Conservation (phyloP, 2,329 filamentous ascomycete genomes). For the Fusarium papillatum region DNA sequence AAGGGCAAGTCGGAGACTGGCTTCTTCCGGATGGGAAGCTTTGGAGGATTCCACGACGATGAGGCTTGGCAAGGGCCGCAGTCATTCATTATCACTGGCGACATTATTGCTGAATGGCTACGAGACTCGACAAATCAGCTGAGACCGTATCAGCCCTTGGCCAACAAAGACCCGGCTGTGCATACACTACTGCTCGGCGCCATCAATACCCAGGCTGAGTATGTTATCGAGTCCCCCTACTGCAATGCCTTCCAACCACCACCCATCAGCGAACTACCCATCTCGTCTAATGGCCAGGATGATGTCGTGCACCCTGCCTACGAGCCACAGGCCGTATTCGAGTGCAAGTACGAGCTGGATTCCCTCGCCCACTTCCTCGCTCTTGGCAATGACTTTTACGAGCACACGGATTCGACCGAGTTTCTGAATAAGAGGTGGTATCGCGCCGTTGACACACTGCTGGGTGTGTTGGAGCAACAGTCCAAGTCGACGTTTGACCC, state of each 20-base stretch:
- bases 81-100: conserved; percentile 93
- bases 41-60: conserved; percentile 56
- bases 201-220: conserved; percentile 96
- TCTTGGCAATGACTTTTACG: conserved; percentile 88
- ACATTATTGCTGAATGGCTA: conserved; percentile 94
- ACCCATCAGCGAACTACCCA: conserved; percentile 80
- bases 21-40: conserved; percentile 51
- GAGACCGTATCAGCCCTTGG: conserved; percentile 87
- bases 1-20: conserved; percentile 64
- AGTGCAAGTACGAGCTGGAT: conserved; percentile 99
- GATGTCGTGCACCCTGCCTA: conserved; percentile 90
- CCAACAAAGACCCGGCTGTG: conserved; percentile 84
- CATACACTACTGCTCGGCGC: conserved; percentile 88
- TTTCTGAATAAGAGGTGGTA: conserved; percentile 88
- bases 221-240: conserved; percentile 94
- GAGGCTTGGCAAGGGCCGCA: conserved; percentile 87
- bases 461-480: conserved; percentile 83
- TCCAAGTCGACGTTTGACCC: conserved; percentile 84
- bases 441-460: conserved; percentile 79
- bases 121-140: conserved; percentile 95
- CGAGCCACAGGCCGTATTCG: conserved; percentile 88
- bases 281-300: conserved; percentile 83
- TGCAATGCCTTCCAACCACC: conserved; percentile 99
- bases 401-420: conserved; percentile 81
- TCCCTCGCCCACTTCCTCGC: conserved; percentile 93